Percentiles rank a stretch among this genome's conserved stretches.
Conservation (phyloP, 2,329 filamentous ascomycete genomes). For the Pezicula carpinea region DNA sequence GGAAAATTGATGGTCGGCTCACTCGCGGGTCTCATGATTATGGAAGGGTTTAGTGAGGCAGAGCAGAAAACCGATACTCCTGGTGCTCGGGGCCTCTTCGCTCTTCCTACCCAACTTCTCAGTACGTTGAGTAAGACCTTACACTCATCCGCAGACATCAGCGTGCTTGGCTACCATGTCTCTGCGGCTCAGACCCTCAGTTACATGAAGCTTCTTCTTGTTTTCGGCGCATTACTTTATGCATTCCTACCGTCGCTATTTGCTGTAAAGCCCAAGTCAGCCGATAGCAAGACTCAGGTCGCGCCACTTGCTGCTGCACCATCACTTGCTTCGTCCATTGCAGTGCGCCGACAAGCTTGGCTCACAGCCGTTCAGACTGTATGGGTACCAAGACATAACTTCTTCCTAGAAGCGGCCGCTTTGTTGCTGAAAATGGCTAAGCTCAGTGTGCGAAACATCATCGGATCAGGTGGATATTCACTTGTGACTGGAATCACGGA, state of each 20-base stretch:
- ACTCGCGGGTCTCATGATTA: slow-evolving; percentile 84
- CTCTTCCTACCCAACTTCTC: slow-evolving; percentile 57
- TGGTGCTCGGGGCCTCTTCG: slow-evolving; percentile 62
- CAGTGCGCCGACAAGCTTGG: slow-evolving; percentile 85
- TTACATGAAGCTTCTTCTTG: slow-evolving; percentile 47
- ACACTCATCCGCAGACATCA: slow-evolving; percentile 36
- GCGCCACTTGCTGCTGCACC: slow-evolving; percentile 49
- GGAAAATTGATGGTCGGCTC: slow-evolving; percentile 90
- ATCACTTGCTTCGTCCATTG: slow-evolving; percentile 74
- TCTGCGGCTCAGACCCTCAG: slow-evolving; percentile 40
- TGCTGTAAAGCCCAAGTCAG: slow-evolving; percentile 35
- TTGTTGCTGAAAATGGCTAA: slow-evolving; percentile 77
- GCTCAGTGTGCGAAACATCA: slow-evolving; percentile 70
- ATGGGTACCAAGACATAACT: slow-evolving; percentile 83
- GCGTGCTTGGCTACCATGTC: slow-evolving; percentile 49
- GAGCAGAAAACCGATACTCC: slow-evolving; percentile 60
- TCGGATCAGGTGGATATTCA: slow-evolving; percentile 75
- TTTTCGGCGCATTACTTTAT: slow-evolving; percentile 51
- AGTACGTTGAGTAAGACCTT: slow-evolving; percentile 41
- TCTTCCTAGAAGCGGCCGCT: slow-evolving; percentile 79
- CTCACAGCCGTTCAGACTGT: slow-evolving; percentile 89
- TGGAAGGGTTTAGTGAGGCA: slow-evolving; percentile 68
- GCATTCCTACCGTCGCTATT: slow-evolving; percentile 51
- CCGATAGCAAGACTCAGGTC: slow-evolving; percentile 46
- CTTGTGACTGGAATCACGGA: slow-evolving; percentile 74